Conservation (phyloP, 169 alveolate genomes). For the Amoebophrya sp. region DNA sequence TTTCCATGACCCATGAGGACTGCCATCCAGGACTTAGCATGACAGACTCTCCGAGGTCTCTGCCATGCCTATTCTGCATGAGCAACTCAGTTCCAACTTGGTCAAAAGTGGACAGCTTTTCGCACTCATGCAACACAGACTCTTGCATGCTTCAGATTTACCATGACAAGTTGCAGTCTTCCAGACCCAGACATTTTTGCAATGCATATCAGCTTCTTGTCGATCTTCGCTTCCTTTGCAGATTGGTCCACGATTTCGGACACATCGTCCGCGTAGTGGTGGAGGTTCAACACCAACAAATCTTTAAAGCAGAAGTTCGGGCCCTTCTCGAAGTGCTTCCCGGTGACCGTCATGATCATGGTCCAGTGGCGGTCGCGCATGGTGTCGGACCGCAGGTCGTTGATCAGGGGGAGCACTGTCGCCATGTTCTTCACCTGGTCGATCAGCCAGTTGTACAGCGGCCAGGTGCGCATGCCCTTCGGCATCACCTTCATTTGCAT, state of each 20-base stretch:
- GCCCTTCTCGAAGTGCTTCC: conserved; percentile 76
- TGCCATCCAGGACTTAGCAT: no score
- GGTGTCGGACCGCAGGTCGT: conserved; percentile 81
- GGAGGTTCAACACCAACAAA: conserved; percentile 72
- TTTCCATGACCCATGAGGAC: no score
- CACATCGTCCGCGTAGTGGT: conserved; percentile 81
- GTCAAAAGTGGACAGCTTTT: no score
- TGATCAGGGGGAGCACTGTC: conserved; percentile 83
- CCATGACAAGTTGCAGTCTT: no score
- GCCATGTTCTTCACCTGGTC: conserved; percentile 88
- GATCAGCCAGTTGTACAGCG: conserved; percentile 72
- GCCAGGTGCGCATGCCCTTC: conserved; percentile 77
- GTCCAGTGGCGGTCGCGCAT: conserved; percentile 95
- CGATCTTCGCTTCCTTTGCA: conserved; percentile 87
- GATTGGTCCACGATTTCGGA: conserved; percentile 89
- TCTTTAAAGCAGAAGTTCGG: conserved; percentile 86
- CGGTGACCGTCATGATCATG: conserved; percentile 81
- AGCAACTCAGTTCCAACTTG: no score
- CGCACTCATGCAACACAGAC: no score
- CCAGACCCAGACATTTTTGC: no score
- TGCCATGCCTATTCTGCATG: no score
- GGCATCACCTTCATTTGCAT: conserved; percentile 70
- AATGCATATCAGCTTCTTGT: no score
- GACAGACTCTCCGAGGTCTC: no score
- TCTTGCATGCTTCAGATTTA: no score